Evolutionary conservation across 352 stramenopile genomes (phyloP), one percentile per base, ranked within the genome.

Genomic region (Globisporangium sylvaticum): DNA sequence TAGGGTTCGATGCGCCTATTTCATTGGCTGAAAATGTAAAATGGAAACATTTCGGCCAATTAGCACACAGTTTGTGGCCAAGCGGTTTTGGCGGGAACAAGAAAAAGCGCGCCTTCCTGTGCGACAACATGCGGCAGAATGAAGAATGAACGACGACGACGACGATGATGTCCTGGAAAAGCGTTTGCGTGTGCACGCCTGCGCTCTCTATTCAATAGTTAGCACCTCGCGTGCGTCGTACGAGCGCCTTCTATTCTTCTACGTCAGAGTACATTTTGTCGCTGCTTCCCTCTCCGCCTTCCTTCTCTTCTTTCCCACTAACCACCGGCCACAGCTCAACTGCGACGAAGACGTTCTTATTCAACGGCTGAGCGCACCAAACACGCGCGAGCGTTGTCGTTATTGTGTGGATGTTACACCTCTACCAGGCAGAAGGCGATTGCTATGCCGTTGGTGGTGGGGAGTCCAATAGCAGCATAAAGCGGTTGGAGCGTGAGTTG

Each of bases 401-500:
- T 27, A 15, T 55, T 55, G 48, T 20, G n/a, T 20, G 48, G 54
- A 46, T 44, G 29, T 18, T 29, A 25, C 53, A 24, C 53, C 53
- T 9, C 50, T 42, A 15, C 39, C 39, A 22, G 7, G 52, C 24
- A 22, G n/a, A n/a, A 12, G 10, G 9, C 20, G 10, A 29, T 22
- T 8, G 39, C 39, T 46, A 18, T 37, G 22, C 31, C n/a, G 7
- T 46, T 27, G 24, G 20, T 1, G 5, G 3, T 34, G 32, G 18
- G 20, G 34, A 34, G 5, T 3, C 24, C 50, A 39, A 22, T 15
- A 22, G 1, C 5, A 70, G 48, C 37, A 52, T 14, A n/a, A 66
- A 66, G 50, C 65, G 65, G 50, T 66, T 70, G 50, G 65, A 66
- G 46, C 27, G 48, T 8, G 50, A n/a, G n/a, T 65, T 70, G 48